phyloP scores from a whole-genome alignment of 1,284 basidiomycete species.

The Fomes fomentarius region DNA sequence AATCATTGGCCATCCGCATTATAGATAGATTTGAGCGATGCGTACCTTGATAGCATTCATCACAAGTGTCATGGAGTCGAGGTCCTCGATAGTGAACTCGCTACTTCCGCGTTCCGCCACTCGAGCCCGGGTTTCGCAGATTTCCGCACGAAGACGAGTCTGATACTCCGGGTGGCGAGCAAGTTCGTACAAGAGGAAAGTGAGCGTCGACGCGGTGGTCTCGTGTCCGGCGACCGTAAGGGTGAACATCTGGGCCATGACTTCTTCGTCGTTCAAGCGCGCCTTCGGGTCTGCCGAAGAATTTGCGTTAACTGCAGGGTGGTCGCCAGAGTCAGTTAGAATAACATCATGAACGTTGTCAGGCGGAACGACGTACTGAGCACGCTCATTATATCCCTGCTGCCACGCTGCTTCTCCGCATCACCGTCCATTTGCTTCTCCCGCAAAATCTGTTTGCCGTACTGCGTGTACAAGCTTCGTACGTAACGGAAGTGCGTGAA shows the following conservation, averaged over 20 bases:
- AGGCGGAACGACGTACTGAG: slow-evolving; percentile 33
- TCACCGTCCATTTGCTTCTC: slow-evolving; percentile 9
- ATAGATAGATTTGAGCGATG: too few relatives aligned
- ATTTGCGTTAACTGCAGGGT: slow-evolving; percentile 62
- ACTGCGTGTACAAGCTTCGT: slow-evolving; percentile 19
- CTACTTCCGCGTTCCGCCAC: slow-evolving; percentile 26
- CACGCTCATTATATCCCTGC: slow-evolving; percentile 43
- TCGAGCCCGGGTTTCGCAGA: slow-evolving; percentile 23
- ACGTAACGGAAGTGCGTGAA: slow-evolving; percentile 29
- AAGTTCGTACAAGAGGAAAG: slow-evolving; percentile 35
- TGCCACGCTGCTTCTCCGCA: slow-evolving; percentile 10
- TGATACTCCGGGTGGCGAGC: slow-evolving; percentile 34
- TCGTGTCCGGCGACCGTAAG: slow-evolving; percentile 33
- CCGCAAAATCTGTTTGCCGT: slow-evolving; percentile 26
- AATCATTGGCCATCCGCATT: background rate
- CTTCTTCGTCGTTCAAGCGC: slow-evolving; percentile 49
- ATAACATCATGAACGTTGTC: background rate
- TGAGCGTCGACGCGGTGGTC: slow-evolving; percentile 25
- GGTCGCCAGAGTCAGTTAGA: background rate
- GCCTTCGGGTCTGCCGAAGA: slow-evolving; percentile 45
- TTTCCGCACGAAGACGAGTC: slow-evolving; percentile 30
- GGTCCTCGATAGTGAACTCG: slow-evolving; percentile 33
- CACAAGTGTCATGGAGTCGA: slow-evolving; percentile 31
- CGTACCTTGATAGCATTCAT: slow-evolving; percentile 21
- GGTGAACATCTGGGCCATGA: slow-evolving; percentile 53